Evolutionary conservation across 192 early-diverging fungal species (phyloP).

Genomic region (Mycoemilia scoparia): DNA sequence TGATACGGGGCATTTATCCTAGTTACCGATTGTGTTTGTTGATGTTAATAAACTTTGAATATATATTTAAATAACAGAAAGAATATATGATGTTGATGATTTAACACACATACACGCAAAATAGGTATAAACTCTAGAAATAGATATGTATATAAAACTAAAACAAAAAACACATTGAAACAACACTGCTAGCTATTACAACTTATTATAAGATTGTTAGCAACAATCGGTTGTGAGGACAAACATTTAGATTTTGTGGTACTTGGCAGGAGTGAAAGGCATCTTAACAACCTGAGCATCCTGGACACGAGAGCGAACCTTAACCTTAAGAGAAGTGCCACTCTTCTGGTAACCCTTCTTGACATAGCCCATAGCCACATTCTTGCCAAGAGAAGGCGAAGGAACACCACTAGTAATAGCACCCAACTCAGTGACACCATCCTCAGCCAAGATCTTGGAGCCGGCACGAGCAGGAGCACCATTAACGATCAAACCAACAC

Average conservation of each 20-base stretch:
- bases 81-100: too few relatives aligned
- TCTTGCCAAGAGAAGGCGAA: conserved; percentile 77
- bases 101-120: too few relatives aligned
- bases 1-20: too few relatives aligned
- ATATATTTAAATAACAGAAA: too few relatives aligned
- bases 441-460: conserved; percentile 43
- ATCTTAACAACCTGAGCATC: conserved; percentile 76
- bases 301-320: conserved; percentile 72
- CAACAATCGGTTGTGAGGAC: background rate
- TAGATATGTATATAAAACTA: too few relatives aligned
- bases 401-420: conserved; percentile 86
- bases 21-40: too few relatives aligned
- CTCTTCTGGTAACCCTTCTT: conserved; percentile 72
- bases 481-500: conserved; percentile 78
- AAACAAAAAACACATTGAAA: too few relatives aligned
- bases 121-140: too few relatives aligned
- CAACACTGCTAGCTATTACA: too few relatives aligned
- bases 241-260: conserved; percentile 39
- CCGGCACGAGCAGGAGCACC: conserved; percentile 81
- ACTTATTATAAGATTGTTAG: background rate
- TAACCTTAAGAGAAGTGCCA: conserved; percentile 80
- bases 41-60: too few relatives aligned
- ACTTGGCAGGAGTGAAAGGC: conserved; percentile 80
- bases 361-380: conserved; percentile 96
- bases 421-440: conserved; percentile 48